A percentile compares a stretch with the other conserved stretches of the same genome.
phyloP scores from a whole-genome alignment of 768 basidiomycete species.

The Pleurotus pulmonarius region DNA sequence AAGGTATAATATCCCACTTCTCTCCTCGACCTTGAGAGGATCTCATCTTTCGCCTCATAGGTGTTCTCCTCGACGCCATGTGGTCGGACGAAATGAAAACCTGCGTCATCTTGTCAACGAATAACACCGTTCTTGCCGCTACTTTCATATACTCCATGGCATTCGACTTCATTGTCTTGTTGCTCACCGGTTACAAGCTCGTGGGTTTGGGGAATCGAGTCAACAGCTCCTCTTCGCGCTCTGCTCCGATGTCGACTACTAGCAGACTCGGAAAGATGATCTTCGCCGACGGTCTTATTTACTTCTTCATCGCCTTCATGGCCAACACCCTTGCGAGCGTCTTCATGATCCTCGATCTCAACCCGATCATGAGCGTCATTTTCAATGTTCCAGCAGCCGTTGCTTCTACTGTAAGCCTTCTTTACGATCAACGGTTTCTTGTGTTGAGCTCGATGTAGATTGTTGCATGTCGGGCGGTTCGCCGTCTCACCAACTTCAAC shows the following conservation, averaged over 20 bases:
- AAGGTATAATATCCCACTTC: slow-evolving; percentile 34
- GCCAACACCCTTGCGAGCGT: slow-evolving; percentile 43
- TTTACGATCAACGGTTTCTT: no score
- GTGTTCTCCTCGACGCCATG: slow-evolving; percentile 52
- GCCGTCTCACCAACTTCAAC: slow-evolving; percentile 34
- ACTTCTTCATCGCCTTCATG: slow-evolving; percentile 69
- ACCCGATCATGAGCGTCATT: slow-evolving; percentile 71
- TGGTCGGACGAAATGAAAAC: slow-evolving; percentile 41
- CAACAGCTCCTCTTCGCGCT: slow-evolving; percentile 7
- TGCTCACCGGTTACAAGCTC: slow-evolving; percentile 60
- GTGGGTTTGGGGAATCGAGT: slow-evolving; percentile 17
- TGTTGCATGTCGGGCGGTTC: slow-evolving; percentile 35
- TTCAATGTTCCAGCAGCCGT: slow-evolving; percentile 72
- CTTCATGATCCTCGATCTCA: slow-evolving; percentile 67
- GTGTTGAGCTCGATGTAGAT: not conserved
- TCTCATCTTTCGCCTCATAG: slow-evolving; percentile 22
- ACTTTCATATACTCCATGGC: slow-evolving; percentile 78
- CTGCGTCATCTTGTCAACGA: slow-evolving; percentile 56
- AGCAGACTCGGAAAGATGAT: slow-evolving; percentile 59
- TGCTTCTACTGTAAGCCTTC: slow-evolving; percentile 52
- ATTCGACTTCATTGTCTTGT: slow-evolving; percentile 62
- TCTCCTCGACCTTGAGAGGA: not conserved
- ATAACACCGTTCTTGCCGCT: slow-evolving; percentile 61
- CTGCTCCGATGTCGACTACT: slow-evolving; percentile 21
- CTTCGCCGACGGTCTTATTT: slow-evolving; percentile 69